phyloP scores from a whole-genome alignment of 2,329 filamentous ascomycete genomes.

The Epichloe gansuensis region DNA sequence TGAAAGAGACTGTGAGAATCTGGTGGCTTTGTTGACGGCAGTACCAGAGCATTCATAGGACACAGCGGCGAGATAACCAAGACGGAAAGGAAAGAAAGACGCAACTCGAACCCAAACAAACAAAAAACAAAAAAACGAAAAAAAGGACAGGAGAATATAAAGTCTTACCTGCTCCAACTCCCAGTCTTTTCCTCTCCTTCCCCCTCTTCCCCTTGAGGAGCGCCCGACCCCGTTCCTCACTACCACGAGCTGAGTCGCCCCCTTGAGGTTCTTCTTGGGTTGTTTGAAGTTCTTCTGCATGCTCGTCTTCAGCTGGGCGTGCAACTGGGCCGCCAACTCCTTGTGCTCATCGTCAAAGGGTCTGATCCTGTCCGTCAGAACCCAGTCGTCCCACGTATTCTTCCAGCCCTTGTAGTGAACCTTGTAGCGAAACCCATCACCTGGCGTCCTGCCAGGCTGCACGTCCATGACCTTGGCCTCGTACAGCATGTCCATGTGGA shows the following conservation, averaged over 20 bases:
- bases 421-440: constrained; percentile 67
- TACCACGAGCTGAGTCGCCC: constrained; percentile 49
- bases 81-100: background rate
- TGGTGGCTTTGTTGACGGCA: too few species aligned
- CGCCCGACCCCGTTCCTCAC: constrained; percentile 60
- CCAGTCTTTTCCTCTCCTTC: constrained; percentile 64
- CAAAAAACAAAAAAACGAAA: constrained; percentile 3
- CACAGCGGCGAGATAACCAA: background rate
- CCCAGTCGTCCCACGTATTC: constrained; percentile 99
- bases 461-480: constrained; percentile 91
- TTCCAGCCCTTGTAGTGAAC: constrained; percentile 99
- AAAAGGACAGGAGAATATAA: constrained; percentile 1
- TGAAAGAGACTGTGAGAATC: too few species aligned
- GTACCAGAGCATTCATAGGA: background rate
- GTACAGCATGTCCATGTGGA: constrained; percentile 93
- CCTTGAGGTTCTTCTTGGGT: constrained; percentile 32
- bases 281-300: constrained; percentile 42
- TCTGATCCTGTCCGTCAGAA: constrained; percentile 80
- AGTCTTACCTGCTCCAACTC: constrained; percentile 66
- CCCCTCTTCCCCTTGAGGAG: constrained; percentile 53
- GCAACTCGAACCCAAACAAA: background rate
- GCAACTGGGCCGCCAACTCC: constrained; percentile 66
- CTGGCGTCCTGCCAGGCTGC: constrained; percentile 54
- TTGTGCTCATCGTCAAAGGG: constrained; percentile 94
- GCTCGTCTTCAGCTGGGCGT: constrained; percentile 53